Conservation (phyloP, 176 grass and related monocot species). For the Triticum dicoccoides region DNA sequence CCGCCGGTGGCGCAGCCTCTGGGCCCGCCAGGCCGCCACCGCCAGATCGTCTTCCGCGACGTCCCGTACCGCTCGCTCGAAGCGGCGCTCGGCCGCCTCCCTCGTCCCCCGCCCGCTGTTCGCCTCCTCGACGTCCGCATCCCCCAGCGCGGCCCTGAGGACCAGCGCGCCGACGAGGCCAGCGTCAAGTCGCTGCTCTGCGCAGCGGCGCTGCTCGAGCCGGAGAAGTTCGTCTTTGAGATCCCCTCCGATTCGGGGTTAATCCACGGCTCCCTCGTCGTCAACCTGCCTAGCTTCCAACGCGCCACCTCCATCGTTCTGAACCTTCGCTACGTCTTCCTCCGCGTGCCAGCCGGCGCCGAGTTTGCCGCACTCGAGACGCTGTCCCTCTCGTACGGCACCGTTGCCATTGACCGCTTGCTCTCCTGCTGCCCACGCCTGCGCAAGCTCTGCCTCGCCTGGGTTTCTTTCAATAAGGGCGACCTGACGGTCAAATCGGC, state of each 20-base stretch:
- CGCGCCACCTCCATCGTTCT: background rate
- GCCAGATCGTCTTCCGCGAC: background rate
- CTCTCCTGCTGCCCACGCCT: background rate
- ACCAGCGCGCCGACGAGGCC: background rate
- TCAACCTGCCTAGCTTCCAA: background rate
- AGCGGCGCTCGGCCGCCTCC: background rate
- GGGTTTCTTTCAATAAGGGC: background rate
- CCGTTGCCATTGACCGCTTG: background rate
- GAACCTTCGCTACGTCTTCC: background rate
- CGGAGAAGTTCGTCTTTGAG: background rate
- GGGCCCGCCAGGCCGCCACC: too few relatives aligned
- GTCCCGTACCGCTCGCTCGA: background rate
- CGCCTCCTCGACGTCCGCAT: background rate
- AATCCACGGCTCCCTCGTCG: background rate
- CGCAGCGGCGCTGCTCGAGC: background rate
- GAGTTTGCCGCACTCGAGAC: background rate
- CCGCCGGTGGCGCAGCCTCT: too few relatives aligned
- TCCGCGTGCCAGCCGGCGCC: background rate
- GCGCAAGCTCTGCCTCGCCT: background rate
- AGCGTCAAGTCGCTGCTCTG: background rate
- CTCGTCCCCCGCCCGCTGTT: background rate
- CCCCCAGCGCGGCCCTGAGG: background rate
- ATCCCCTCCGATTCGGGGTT: background rate
- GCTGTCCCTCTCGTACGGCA: background rate
- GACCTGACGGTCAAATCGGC: background rate